Evolutionary conservation across 2,329 filamentous ascomycete genomes (phyloP), one percentile per base, ranked within the genome.

Genomic region (Botryotinia calthae): DNA sequence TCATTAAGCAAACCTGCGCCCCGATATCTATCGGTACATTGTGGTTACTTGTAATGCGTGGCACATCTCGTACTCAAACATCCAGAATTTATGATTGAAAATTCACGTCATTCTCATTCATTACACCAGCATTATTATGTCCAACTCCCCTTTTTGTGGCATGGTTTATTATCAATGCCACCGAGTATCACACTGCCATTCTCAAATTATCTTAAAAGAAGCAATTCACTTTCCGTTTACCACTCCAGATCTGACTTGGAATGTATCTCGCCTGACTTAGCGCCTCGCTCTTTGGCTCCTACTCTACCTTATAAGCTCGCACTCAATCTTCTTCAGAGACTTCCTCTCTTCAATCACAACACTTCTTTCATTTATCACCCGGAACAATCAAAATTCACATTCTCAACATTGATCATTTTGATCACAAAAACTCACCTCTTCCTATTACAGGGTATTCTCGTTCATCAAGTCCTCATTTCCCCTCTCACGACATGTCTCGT

Each of bases 1-100:
- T 6, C 10, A n/a, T 51, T n/a, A 51, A n/a, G 48, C 48, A n/a
- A 22, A 10, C 10, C 1, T 51, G 25, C 0, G 6, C 10, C 1
- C 12, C 4, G 22, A n/a, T 1, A 51, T 2, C 48, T 5, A 51
- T 14, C 25, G n/a, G 4, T 51, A 51, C 0, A n/a, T 5, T 51
- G 10, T n/a, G 4, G 5, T 51, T 10, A 51, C 48, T 51, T n/a
- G 0, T 25, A 0, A 6, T n/a, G 25, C 22, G 25, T 1, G 48
- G 0, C 48, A 51, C 1, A n/a, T 51, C 4, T 51, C 48, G 4
- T 14, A 51, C 10, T n/a, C 25, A 37, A 59, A 4, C 10, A 6
- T 25, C 8, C 0, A 25, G 10, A 1, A 59, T 14, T 22, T 2
- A 14, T 25, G 31, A 1, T 4, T 59, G 10, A 18, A 59, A 25